A percentile compares a stretch with the other conserved stretches of the same genome.
Evolutionary conservation across 352 stramenopile species (phyloP).

Genomic region (Phytopythium vexans): DNA sequence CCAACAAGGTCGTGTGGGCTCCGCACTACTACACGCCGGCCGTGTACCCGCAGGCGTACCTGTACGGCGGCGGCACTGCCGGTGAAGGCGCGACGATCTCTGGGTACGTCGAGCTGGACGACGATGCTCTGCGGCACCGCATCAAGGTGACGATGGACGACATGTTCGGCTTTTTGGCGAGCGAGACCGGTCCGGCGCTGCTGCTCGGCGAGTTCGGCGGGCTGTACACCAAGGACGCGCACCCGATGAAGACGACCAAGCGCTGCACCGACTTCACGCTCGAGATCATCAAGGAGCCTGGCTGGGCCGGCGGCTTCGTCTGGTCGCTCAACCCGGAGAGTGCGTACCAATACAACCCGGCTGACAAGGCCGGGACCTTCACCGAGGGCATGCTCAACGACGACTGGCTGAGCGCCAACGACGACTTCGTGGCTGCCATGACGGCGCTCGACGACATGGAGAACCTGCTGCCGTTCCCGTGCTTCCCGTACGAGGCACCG

Average conservation of each 20-base stretch:
- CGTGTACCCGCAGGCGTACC: conserved; percentile 52
- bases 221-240: conserved; percentile 48
- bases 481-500: conserved; percentile 22
- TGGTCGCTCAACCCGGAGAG: conserved; percentile 74
- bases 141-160: conserved; percentile 52
- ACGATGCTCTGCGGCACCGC: conserved; percentile 30
- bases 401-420: conserved; percentile 56
- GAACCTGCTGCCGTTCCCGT: conserved; percentile 49
- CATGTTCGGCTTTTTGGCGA: conserved; percentile 65
- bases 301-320: conserved; percentile 59
- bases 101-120: conserved; percentile 47
- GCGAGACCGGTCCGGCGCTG: conserved; percentile 39
- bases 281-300: conserved; percentile 44
- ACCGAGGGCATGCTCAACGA: conserved; percentile 45
- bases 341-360: conserved; percentile 63
- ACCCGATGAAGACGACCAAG: conserved; percentile 54
- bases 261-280: conserved; percentile 60
- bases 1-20: conserved; percentile 63
- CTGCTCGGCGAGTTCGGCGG: conserved; percentile 69
- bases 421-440: conserved; percentile 38
- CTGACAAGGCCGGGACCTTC: conserved; percentile 30
- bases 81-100: conserved; percentile 19
- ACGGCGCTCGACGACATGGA: conserved; percentile 45
- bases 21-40: conserved; percentile 67
- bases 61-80: conserved; percentile 30